Base-by-base conservation (phyloP, 2,329 filamentous ascomycete species). In the Berkeleyomyces basicola region DNA sequence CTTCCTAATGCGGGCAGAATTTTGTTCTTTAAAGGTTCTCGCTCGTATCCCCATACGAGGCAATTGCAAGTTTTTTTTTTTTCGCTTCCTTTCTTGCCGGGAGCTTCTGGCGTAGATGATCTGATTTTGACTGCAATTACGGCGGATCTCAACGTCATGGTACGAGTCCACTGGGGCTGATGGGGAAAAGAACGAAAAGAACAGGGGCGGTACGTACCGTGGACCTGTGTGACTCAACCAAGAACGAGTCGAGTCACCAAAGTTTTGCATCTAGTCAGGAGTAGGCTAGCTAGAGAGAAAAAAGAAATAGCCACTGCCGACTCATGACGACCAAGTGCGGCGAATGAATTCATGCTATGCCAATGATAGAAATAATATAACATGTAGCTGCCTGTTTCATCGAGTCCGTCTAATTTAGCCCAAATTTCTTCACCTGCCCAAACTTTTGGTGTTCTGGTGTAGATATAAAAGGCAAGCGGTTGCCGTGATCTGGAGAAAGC, bases 401-500 rank as follows among this genome's bases (percentile, higher is more conserved):
- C 23, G 23, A 2, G 23, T 23, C 23, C 23, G 23, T 23, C 23
- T 23, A 23, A 23, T 23, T 23, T 23, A 23, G 23, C 23, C 23
- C 23, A 23, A 23, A 23, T 23, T 23, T 23, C 23, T 23, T 23
- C 23, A 23, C 23, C 23, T 23, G 23, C 23, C 23, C 23, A 23
- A 23, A 23, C 1, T 23, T 23, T 59, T 33, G 3, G 11, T 47
- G n/a, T 47, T 44, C 9, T 44, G 11, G 11, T 47, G 11, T 14
- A 59, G 31, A 33, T 59, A 46, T 59, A 36, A 59, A 59, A 59
- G n/a, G 16, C 31, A n/a, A 46, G 23, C 40, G 33, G 40, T 11
- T 44, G 42, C 58, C 58, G 37, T 46, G 58, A 33, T 53, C 58
- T 59, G 58, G 58, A 59, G 58, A 59, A 47, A 59, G 58, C 44